Evolutionary conservation across 192 early-diverging fungal genomes (phyloP).

Genomic region (Spinellus fusiger): DNA sequence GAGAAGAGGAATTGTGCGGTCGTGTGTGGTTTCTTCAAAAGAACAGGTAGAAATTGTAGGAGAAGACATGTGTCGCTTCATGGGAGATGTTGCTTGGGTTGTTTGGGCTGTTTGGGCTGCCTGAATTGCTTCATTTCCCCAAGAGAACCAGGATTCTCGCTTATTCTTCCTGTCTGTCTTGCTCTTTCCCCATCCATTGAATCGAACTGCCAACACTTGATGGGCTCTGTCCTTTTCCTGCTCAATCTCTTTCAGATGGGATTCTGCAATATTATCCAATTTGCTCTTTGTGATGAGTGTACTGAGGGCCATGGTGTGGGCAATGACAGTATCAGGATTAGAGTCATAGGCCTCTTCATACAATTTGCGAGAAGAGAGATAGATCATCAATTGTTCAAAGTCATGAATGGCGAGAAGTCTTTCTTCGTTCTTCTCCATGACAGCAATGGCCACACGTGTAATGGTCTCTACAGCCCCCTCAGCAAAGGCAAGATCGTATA

Average conservation of each 20-base stretch:
- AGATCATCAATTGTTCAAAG: conserved; percentile 79
- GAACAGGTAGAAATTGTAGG: not conserved
- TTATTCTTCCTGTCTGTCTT: conserved; percentile 12
- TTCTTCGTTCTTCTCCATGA: conserved; percentile 79
- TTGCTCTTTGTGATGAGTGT: conserved; percentile 62
- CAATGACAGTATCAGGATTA: conserved; percentile 60
- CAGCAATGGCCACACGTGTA: conserved; percentile 75
- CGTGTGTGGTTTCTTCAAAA: not conserved
- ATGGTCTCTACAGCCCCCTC: conserved; percentile 83
- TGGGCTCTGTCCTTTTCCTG: conserved; percentile 47
- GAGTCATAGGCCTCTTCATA: conserved; percentile 67
- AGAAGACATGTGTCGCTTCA: conserved; percentile 15
- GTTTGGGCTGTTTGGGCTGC: not conserved
- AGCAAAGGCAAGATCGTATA: conserved; percentile 82
- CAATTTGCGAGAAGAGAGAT: conserved; percentile 66
- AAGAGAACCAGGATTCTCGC: conserved; percentile 26
- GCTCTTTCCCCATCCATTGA: conserved; percentile 25
- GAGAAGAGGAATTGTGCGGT: conserved; percentile 25
- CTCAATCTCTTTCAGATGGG: conserved; percentile 45
- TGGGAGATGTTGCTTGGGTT: conserved; percentile 5
- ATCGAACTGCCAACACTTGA: conserved; percentile 42
- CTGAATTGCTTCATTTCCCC: not conserved
- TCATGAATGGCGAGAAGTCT: conserved; percentile 60
- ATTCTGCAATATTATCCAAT: conserved; percentile 62
- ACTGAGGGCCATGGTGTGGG: conserved; percentile 70